phyloP scores from a whole-genome alignment of 805 yeast species.

The Candida qinlingensis region DNA sequence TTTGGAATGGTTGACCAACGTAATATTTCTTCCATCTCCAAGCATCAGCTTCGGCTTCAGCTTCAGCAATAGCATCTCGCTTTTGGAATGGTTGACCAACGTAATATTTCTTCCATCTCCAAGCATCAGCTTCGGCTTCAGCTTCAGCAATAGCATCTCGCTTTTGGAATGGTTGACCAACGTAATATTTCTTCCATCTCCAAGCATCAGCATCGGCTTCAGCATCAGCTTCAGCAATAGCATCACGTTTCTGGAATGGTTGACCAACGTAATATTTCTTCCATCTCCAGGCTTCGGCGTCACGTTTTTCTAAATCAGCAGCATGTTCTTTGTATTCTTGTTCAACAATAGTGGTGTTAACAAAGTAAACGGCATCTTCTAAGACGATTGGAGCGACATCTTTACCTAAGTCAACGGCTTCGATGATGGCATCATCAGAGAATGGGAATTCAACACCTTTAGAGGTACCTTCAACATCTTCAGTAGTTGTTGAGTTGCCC shows the following conservation, averaged over 20 bases:
- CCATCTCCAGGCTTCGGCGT: slow-evolving; percentile 23
- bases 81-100: slow-evolving; percentile 8
- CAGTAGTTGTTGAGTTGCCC: slow-evolving; percentile 4
- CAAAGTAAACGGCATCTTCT: slow-evolving; percentile 17
- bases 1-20: slow-evolving; percentile 17
- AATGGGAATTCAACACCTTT: slow-evolving; percentile 23
- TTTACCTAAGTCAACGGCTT: slow-evolving; percentile 16
- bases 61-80: slow-evolving; percentile 9
- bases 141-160: slow-evolving; percentile 10
- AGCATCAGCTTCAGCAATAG: slow-evolving; percentile 20
- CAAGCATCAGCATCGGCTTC: too few species aligned
- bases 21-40: slow-evolving; percentile 15
- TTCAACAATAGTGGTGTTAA: slow-evolving; percentile 22
- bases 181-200: slow-evolving; percentile 14
- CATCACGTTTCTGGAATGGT: slow-evolving; percentile 19
- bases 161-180: slow-evolving; percentile 17
- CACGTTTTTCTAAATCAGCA: slow-evolving; percentile 16
- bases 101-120: slow-evolving; percentile 13
- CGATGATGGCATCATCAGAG: slow-evolving; percentile 23
- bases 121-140: slow-evolving; percentile 18
- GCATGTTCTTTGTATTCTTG: slow-evolving; percentile 11
- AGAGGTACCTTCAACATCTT: slow-evolving; percentile 17
- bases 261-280: slow-evolving; percentile 15
- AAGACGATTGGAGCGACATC: slow-evolving; percentile 21
- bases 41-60: slow-evolving; percentile 19